These are phyloP conservation scores for Flaveria bidentis DNA, from an alignment of 129 eudicot species.

Conservation along the genomic window DNA sequence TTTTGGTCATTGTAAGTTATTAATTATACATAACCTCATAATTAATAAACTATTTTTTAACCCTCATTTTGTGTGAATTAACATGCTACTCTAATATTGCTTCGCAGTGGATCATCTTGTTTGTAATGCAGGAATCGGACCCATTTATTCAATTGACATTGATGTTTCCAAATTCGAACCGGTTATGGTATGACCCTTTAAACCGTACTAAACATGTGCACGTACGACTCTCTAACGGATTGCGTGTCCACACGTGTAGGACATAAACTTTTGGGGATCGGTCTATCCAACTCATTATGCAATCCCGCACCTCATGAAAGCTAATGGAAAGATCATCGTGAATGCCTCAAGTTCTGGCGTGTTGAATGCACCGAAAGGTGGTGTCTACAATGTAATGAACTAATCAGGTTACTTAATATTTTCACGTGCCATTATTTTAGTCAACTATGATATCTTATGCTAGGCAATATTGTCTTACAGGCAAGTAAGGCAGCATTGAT, in stretches of 20 bases:
- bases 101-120: slow-evolving; percentile 62
- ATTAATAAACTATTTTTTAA: background rate
- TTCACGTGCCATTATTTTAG: background rate
- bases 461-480: background rate
- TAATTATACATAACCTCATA: background rate
- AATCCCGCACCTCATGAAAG: slow-evolving; percentile 40
- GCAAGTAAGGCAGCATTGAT: slow-evolving; percentile 50
- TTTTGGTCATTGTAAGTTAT: slow-evolving; percentile 45
- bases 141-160: slow-evolving; percentile 23
- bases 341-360: slow-evolving; percentile 35
- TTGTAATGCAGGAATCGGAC: slow-evolving; percentile 50
- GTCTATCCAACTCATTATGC: slow-evolving; percentile 48
- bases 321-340: slow-evolving; percentile 40
- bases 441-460: too few relatives aligned
- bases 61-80: background rate
- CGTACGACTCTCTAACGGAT: background rate
- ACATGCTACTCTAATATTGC: slow-evolving; percentile 5
- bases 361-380: slow-evolving; percentile 26
- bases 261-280: slow-evolving; percentile 53
- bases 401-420: background rate
- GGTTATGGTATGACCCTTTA: slow-evolving; percentile 43
- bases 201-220: background rate
- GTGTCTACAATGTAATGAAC: slow-evolving; percentile 33
- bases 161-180: slow-evolving; percentile 41
- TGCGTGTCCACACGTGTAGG: slow-evolving; percentile 3